A percentile compares a stretch with the other conserved stretches of the same genome.
Conservation (phyloP, 78 protist species). For the Cyanophora paradoxa region DNA sequence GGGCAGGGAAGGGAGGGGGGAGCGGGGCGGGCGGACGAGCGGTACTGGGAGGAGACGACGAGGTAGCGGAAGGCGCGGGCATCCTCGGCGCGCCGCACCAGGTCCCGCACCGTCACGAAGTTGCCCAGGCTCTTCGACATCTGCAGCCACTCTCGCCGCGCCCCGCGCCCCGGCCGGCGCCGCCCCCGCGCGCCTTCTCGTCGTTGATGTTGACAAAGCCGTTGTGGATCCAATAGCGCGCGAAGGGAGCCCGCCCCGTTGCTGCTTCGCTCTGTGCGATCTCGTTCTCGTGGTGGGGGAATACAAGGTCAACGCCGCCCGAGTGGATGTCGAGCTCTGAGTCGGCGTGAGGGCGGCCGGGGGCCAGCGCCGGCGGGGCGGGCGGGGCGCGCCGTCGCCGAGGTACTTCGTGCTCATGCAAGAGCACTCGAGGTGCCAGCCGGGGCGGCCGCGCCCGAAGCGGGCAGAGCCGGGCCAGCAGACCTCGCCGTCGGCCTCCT, state of each 20-base stretch:
- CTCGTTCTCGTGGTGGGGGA: slow-evolving; percentile 70
- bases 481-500: slow-evolving; percentile 31
- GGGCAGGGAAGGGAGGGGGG: not conserved
- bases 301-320: slow-evolving; percentile 53
- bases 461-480: slow-evolving; percentile 17
- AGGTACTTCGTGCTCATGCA: slow-evolving; percentile 21
- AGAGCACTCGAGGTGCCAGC: slow-evolving; percentile 70
- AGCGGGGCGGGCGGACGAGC: not conserved
- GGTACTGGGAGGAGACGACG: not conserved
- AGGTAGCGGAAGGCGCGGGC: slow-evolving; percentile 2
- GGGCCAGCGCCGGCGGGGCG: not conserved
- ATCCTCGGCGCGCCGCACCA: not conserved
- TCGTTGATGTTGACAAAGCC: slow-evolving; percentile 14
- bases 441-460: slow-evolving; percentile 58
- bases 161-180: too few species aligned
- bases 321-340: slow-evolving; percentile 42
- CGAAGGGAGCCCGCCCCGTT: too few species aligned
- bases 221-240: slow-evolving; percentile 4
- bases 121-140: slow-evolving; percentile 48
- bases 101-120: slow-evolving; percentile 33
- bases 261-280: slow-evolving; percentile 43
- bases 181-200: slow-evolving; percentile 3
- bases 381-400: not conserved
- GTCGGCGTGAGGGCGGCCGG: not conserved
- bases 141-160: slow-evolving; percentile 1